Evolutionary conservation across 192 early-diverging fungal genomes (phyloP), one percentile per base, ranked within the genome.

Genomic region (Lobosporangium transversale): DNA sequence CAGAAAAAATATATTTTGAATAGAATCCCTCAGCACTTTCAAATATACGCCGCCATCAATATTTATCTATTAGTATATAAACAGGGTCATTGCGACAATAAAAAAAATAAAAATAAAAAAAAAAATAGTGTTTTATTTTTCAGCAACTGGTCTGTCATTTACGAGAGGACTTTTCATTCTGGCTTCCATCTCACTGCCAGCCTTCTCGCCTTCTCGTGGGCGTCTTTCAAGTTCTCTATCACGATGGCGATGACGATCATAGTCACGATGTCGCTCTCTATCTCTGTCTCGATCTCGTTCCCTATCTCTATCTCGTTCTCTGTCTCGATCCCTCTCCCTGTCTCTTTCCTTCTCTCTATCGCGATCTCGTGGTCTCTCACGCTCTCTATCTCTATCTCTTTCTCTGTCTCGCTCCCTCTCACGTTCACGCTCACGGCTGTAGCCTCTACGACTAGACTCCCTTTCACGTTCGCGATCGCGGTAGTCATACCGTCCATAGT

Each of bases 401-500:
- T 63, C 53, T 11, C 62, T 50, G 20, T 51, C 35, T 44, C 42
- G 20, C 8, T 75, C 57, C 24, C 33, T 48, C 18, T 62, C 56
- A 37, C 68, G 30, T 30, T 59, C 66, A 15, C 66, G 56, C 20
- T 68, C 68, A 31, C 68, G 58, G 27, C 62, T 65, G 0, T 31
- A 26, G n/a, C 40, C 62, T 55, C 62, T 65, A 30, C 55, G 37
- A 15, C 62, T n/a, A n/a, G n/a, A n/a, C n/a, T n/a, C n/a, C 26
- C 53, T 30, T 29, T 43, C 55, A 9, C 62, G 30, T 3, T 51
- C 53, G 20, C 62, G 57, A 9, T 71, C 69, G 4, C 53, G 61
- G 29, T 71, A 62, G 33, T 62, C 60, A 23, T 71, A 71, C 23
- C 69, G 53, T 9, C 53, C 69, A 43, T 66, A 66, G 6, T 76